A percentile compares a stretch with the other conserved stretches of the same genome.
Conservation (phyloP, 2,329 filamentous ascomycete genomes). For the Penicillium sp. region DNA sequence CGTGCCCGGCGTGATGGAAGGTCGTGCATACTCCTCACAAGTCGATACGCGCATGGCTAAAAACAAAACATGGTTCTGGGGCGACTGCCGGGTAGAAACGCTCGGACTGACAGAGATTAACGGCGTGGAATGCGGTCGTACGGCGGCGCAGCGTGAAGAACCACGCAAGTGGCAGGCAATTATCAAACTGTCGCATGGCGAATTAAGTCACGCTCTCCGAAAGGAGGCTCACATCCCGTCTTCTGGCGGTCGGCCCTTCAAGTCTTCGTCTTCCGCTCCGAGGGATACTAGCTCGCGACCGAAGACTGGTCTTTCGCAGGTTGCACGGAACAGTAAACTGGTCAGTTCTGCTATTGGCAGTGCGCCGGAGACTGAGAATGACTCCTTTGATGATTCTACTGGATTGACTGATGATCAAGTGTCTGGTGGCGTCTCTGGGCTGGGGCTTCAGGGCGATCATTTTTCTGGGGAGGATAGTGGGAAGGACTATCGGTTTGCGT, state of each 20-base stretch:
- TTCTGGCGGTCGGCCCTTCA: conserved; percentile 1
- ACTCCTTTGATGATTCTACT: not conserved
- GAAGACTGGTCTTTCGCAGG: conserved; percentile 26
- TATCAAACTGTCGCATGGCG: conserved; percentile 46
- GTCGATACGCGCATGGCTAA: conserved; percentile 50
- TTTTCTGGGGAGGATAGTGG: not conserved
- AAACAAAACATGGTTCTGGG: conserved; percentile 56
- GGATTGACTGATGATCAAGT: not conserved
- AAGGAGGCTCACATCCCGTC: conserved; percentile 28
- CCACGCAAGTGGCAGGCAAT: conserved; percentile 48
- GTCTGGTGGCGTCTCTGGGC: not conserved
- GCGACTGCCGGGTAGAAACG: conserved; percentile 55
- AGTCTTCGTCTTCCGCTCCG: not conserved
- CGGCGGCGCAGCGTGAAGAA: conserved; percentile 44
- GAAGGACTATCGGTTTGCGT: not conserved
- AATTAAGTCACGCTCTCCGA: conserved; percentile 20
- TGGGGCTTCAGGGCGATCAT: not conserved
- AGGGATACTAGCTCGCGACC: not conserved
- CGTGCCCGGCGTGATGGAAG: conserved; percentile 46
- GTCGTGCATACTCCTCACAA: conserved; percentile 46
- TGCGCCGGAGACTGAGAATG: not conserved
- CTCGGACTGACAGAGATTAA: conserved; percentile 57
- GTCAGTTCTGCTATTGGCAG: conserved; percentile 27
- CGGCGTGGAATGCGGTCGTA: conserved; percentile 50
- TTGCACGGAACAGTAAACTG: conserved; percentile 40